A percentile compares a stretch with the other conserved stretches of the same genome.
phyloP scores from a whole-genome alignment of 176 grass and related monocot genomes.

The Pharus latifolius region DNA sequence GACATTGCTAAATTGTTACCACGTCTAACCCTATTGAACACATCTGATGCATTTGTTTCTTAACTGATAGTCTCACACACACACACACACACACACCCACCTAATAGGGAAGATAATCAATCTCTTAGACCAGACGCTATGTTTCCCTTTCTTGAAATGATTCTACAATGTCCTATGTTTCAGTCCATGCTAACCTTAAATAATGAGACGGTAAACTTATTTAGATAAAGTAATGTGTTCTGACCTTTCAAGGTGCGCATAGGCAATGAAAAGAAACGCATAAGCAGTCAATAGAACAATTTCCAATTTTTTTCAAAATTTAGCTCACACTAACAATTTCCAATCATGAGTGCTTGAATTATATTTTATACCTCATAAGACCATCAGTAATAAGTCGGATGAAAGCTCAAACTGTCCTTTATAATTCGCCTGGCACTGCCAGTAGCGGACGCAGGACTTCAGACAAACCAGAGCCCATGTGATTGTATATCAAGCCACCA shows the following conservation, averaged over 20 bases:
- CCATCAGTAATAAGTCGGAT: neutral
- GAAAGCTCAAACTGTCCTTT: neutral
- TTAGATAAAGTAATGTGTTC: neutral
- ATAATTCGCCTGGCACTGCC: neutral
- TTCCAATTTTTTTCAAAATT: neutral
- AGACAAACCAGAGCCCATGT: too few species aligned
- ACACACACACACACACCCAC: too few species aligned
- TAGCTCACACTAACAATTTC: too few species aligned
- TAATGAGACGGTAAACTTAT: neutral
- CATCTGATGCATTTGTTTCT: too few species aligned
- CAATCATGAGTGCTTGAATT: neutral
- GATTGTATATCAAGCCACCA: too few species aligned
- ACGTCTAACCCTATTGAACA: too few species aligned
- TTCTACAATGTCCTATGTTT: too few species aligned
- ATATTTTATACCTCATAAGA: neutral
- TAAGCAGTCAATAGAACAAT: neutral
- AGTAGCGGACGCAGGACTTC: too few species aligned
- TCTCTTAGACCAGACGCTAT: neutral
- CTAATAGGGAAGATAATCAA: neutral
- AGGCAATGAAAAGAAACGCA: too few species aligned
- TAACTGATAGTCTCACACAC: too few species aligned
- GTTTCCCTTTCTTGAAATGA: neutral
- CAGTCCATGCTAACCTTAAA: neutral
- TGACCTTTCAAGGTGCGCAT: too few species aligned
- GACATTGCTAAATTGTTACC: too few species aligned